A percentile compares a stretch with the other conserved stretches of the same genome.
Evolutionary conservation across 768 basidiomycete genomes (phyloP).

Genomic region (Suillus brevipes): DNA sequence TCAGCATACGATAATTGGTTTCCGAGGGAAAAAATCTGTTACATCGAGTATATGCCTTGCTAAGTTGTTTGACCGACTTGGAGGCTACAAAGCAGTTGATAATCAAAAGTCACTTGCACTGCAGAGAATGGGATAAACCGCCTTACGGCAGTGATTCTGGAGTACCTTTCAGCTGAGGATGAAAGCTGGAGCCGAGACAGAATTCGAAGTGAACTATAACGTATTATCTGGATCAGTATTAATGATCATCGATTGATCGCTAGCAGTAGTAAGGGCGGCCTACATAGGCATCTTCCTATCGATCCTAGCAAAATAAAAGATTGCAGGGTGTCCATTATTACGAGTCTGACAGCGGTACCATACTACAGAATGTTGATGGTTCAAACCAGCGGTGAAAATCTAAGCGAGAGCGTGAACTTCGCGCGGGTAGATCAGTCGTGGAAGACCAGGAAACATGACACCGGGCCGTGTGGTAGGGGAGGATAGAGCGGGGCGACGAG

Average conservation of each 20-base stretch:
- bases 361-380: neutral
- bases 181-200: neutral
- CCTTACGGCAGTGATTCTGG: neutral
- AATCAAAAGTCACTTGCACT: neutral
- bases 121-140: neutral
- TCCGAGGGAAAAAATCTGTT: neutral
- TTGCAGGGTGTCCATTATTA: neutral
- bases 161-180: neutral
- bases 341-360: neutral
- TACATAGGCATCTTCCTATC: neutral
- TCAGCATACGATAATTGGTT: neutral
- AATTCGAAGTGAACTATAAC: conserved; percentile 2
- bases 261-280: neutral
- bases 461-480: neutral
- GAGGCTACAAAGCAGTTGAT: conserved; percentile 1
- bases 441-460: neutral
- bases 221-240: conserved; percentile 1
- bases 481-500: neutral
- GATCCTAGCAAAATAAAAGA: neutral
- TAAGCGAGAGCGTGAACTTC: neutral
- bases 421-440: neutral
- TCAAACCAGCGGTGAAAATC: neutral
- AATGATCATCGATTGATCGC: neutral
- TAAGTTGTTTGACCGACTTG: conserved; percentile 1
- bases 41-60: neutral